phyloP scores from a whole-genome alignment of 2,329 filamentous ascomycete genomes.

The Paraphoma sp. region DNA sequence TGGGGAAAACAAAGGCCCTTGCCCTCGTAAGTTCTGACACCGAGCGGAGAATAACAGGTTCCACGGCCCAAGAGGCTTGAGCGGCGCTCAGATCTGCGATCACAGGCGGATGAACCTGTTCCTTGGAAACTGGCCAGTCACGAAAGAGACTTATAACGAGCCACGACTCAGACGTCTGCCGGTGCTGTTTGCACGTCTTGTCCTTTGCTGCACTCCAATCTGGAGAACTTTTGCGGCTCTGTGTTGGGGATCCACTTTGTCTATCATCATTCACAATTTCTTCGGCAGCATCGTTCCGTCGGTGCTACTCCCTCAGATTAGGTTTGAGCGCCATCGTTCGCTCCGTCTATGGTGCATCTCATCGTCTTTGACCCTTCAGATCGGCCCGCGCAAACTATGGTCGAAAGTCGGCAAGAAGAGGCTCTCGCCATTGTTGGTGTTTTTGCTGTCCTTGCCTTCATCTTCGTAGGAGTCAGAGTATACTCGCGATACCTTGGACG shows the following conservation, averaged over 20 bases:
- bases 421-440: constrained; percentile 33
- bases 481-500: constrained; percentile 37
- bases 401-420: constrained; percentile 35
- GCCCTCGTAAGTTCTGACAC: background rate
- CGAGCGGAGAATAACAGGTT: background rate
- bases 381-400: constrained; percentile 18
- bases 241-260: background rate
- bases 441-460: constrained; percentile 35
- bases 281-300: background rate
- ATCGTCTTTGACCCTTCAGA: background rate
- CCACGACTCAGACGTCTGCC: background rate
- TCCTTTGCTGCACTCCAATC: no score
- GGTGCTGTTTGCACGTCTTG: no score
- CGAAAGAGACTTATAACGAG: background rate
- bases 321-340: background rate
- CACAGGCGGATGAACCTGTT: background rate
- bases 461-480: constrained; percentile 35
- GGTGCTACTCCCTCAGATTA: background rate
- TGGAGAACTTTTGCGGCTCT: background rate
- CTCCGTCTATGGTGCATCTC: background rate
- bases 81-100: background rate
- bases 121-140: background rate
- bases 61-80: background rate
- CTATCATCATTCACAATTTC: background rate
- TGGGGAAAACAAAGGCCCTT: background rate